These are phyloP conservation scores for Musa troglodytarum DNA, from an alignment of 176 grass and related monocot species.

Conservation along the genomic window DNA sequence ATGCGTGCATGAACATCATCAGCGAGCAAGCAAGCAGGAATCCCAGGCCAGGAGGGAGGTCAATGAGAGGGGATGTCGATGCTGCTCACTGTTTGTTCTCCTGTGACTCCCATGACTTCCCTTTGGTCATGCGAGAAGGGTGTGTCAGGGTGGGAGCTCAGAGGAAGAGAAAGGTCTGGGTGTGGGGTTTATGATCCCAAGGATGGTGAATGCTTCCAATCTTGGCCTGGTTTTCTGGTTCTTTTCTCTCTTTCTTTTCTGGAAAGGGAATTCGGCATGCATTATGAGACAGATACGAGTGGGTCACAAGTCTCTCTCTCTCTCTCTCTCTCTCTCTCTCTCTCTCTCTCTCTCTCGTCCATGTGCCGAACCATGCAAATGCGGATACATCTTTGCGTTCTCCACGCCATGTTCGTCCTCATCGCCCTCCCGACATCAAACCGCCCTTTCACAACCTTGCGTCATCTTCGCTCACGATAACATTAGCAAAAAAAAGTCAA, in stretches of 20 bases:
- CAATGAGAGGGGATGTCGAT: no score
- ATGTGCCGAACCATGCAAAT: slow-evolving; percentile 2
- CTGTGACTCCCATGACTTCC: background rate
- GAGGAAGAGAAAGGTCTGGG: background rate
- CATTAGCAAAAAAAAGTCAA: no score
- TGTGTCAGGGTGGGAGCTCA: background rate
- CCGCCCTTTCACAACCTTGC: no score
- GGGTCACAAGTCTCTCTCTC: background rate
- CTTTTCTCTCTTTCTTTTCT: background rate
- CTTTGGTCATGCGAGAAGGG: background rate
- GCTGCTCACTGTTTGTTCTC: no score
- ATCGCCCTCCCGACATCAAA: no score
- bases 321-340: background rate
- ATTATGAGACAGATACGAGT: slow-evolving; percentile 2
- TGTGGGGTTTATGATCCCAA: background rate
- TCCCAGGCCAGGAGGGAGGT: no score
- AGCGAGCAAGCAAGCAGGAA: no score
- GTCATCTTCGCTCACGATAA: no score
- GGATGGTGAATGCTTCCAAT: slow-evolving; percentile 1
- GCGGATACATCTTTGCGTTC: no score
- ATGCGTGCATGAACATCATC: no score
- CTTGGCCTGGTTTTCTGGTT: background rate
- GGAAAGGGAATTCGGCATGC: background rate
- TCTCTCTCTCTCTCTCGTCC: background rate
- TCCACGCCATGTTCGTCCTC: no score